phyloP scores from a whole-genome alignment of 768 basidiomycete genomes.

The Rhizopogon sp. region DNA sequence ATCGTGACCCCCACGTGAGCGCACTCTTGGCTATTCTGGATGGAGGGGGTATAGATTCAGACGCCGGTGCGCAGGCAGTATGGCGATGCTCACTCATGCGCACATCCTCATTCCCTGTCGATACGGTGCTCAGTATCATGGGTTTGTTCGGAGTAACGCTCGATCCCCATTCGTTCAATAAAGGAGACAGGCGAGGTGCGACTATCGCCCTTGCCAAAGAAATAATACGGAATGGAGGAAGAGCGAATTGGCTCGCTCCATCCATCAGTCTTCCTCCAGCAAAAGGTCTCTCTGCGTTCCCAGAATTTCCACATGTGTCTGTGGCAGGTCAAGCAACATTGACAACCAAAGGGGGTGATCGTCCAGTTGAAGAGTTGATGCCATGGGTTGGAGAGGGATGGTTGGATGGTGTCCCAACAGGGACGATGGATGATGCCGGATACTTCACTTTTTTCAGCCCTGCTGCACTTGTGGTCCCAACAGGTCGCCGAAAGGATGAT shows the following conservation, averaged over 20 bases:
- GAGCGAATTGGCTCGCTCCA: neutral
- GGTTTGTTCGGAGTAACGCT: slow-evolving; percentile 1
- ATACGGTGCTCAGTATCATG: slow-evolving; percentile 4
- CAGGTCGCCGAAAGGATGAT: neutral
- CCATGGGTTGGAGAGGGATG: neutral
- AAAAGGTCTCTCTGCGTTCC: neutral
- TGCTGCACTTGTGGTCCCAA: neutral
- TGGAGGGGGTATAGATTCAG: neutral
- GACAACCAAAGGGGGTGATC: neutral
- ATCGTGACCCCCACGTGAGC: neutral
- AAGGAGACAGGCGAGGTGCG: neutral
- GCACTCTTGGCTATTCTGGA: neutral
- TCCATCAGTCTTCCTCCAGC: neutral
- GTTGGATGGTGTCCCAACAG: neutral
- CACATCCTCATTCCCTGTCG: slow-evolving; percentile 1
- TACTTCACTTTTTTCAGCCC: neutral
- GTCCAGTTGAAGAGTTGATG: neutral
- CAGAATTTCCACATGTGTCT: neutral
- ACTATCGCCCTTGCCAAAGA: slow-evolving; percentile 1
- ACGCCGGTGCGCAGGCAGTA: neutral
- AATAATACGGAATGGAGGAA: neutral
- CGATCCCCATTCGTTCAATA: neutral
- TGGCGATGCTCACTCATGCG: slow-evolving; percentile 1
- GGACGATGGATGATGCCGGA: neutral
- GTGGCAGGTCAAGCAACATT: neutral